These are phyloP conservation scores for Aspergillus pseudoviridinutans DNA, from an alignment of 2,329 filamentous ascomycete genomes.

Conservation along the genomic window DNA sequence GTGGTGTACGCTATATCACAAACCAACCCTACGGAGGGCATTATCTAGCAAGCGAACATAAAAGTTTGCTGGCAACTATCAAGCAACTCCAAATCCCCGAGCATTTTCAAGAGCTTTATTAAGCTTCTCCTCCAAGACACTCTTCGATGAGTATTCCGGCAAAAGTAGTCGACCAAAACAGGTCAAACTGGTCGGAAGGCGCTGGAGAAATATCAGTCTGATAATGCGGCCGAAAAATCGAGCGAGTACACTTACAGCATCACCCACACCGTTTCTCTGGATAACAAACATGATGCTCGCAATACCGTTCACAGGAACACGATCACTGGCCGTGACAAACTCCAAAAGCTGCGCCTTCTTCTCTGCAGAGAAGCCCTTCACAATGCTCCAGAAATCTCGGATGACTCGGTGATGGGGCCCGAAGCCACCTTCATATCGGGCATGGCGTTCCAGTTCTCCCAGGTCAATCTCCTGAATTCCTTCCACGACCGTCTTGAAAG, in stretches of 20 bases:
- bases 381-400: constrained; percentile 77
- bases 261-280: constrained; percentile 68
- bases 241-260: constrained; percentile 36
- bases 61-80: constrained; percentile 10
- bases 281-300: constrained; percentile 79
- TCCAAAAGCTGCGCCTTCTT: constrained; percentile 77
- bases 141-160: constrained; percentile 72
- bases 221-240: constrained; percentile 2
- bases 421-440: constrained; percentile 78
- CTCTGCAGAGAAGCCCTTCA: constrained; percentile 58
- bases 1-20: background rate
- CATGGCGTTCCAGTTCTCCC: constrained; percentile 62
- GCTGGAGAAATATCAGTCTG: constrained; percentile 21
- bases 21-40: background rate
- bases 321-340: constrained; percentile 91
- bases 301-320: constrained; percentile 83
- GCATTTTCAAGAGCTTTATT: constrained; percentile 83
- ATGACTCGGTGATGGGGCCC: constrained; percentile 66
- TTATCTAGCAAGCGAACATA: constrained; percentile 15
- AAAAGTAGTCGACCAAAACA: constrained; percentile 87
- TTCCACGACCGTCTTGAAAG: constrained; percentile 76
- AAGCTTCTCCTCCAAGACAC: constrained; percentile 69
- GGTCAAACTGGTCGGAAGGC: constrained; percentile 81
- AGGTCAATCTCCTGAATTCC: constrained; percentile 79
- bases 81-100: constrained; percentile 83